Percentiles rank a stretch among this genome's conserved stretches.
These are phyloP conservation scores for Colletotrichum navitas DNA, from an alignment of 2,329 filamentous ascomycete genomes.

Conservation along the genomic window DNA sequence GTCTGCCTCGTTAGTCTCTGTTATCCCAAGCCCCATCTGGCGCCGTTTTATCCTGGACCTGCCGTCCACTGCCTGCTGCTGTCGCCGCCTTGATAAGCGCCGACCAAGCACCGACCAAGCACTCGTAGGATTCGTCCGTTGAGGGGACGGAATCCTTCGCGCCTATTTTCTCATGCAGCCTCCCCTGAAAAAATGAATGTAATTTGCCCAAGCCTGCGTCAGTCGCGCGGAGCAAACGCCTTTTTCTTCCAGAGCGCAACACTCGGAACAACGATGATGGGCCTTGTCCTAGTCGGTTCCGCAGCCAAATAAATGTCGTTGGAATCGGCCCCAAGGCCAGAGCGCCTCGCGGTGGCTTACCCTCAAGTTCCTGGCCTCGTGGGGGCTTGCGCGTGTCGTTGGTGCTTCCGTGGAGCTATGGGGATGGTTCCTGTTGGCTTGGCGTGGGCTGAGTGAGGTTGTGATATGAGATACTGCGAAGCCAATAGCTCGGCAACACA, in stretches of 20 bases:
- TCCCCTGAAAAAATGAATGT: not conserved
- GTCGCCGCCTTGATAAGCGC: slow-evolving; percentile 20
- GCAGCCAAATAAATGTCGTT: slow-evolving; percentile 34
- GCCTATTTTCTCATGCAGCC: slow-evolving; percentile 20
- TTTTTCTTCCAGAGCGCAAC: not conserved
- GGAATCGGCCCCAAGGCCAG: slow-evolving; percentile 19
- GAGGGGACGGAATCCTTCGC: slow-evolving; percentile 37
- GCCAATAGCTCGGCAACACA: not conserved
- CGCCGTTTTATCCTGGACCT: not conserved
- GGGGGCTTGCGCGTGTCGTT: not conserved
- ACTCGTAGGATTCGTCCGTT: slow-evolving; percentile 9
- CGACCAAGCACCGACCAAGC: slow-evolving; percentile 7
- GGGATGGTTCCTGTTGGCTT: slow-evolving; percentile 8
- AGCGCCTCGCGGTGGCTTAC: not conserved
- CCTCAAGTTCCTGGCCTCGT: not conserved
- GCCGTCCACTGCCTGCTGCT: not conserved
- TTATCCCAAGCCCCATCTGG: not conserved
- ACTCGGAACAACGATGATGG: not conserved
- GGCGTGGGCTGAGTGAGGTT: slow-evolving; percentile 2
- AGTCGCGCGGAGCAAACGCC: slow-evolving; percentile 9
- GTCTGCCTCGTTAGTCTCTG: not conserved
- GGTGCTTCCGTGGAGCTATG: not conserved
- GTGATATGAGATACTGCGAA: too few relatives aligned
- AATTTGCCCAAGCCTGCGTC: slow-evolving; percentile 15
- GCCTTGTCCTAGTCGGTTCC: not conserved